phyloP scores from a whole-genome alignment of 805 yeast species.

The Candida coquimbonensis region DNA sequence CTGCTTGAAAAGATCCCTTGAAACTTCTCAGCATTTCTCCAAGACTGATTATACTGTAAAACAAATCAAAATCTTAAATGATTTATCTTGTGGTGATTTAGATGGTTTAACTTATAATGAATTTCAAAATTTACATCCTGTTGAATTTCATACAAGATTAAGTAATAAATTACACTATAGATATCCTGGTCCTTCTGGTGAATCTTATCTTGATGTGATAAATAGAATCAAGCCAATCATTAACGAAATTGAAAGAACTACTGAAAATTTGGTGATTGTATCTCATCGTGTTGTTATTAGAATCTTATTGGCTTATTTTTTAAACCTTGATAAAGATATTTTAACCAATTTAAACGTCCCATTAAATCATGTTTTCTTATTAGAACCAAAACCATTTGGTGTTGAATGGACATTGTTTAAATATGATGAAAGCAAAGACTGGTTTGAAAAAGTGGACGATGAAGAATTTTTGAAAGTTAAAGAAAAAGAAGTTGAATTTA shows the following conservation, averaged over 20 bases:
- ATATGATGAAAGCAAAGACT: constrained; percentile 69
- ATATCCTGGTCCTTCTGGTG: constrained; percentile 97
- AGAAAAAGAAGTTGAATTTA: constrained; percentile 59
- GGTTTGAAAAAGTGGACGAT: constrained; percentile 62
- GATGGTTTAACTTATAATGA: constrained; percentile 93
- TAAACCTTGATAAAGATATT: constrained; percentile 71
- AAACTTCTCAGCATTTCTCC: constrained; percentile 71
- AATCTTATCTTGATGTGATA: constrained; percentile 88
- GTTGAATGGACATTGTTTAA: constrained; percentile 90
- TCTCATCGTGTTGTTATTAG: constrained; percentile 91
- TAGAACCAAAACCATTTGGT: constrained; percentile 93
- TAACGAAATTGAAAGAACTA: constrained; percentile 86
- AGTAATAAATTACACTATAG: constrained; percentile 76
- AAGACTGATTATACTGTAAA: constrained; percentile 71
- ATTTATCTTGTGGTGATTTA: constrained; percentile 85
- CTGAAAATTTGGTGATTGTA: constrained; percentile 75
- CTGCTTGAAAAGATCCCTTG: constrained; percentile 70
- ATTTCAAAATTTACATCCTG: constrained; percentile 64
- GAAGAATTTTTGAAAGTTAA: constrained; percentile 38
- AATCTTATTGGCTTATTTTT: constrained; percentile 78
- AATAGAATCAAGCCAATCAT: constrained; percentile 84
- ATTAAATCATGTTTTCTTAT: constrained; percentile 78
- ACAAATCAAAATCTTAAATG: constrained; percentile 90
- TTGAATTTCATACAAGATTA: constrained; percentile 71
- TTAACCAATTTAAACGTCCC: constrained; percentile 92